These are phyloP conservation scores for Pyrenophora teres DNA, from an alignment of 2,329 filamentous ascomycete genomes.

Conservation along the genomic window DNA sequence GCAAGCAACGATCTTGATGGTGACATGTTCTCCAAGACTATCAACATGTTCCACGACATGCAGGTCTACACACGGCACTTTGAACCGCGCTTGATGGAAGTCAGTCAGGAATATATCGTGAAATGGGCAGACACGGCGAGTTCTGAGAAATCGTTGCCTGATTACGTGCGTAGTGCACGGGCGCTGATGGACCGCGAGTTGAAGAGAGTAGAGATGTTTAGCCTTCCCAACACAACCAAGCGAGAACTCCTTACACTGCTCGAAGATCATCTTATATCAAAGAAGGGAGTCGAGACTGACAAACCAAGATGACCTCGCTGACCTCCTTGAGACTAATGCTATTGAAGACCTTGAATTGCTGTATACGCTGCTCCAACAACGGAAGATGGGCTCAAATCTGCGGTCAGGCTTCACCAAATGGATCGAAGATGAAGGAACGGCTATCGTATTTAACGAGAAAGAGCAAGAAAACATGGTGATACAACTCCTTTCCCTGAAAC, in stretches of 20 bases:
- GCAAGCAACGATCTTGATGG: conserved; percentile 62
- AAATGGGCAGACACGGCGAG: conserved; percentile 72
- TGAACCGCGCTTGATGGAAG: conserved; percentile 72
- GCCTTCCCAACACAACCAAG: conserved; percentile 82
- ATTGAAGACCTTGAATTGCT: conserved; percentile 73
- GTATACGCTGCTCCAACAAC: conserved; percentile 76
- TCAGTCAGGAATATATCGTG: conserved; percentile 70
- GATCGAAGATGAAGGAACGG: conserved; percentile 73
- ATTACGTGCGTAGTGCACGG: conserved; percentile 74
- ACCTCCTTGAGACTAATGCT: conserved; percentile 73
- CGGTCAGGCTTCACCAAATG: conserved; percentile 77
- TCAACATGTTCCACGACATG: conserved; percentile 85
- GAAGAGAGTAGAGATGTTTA: conserved; percentile 76
- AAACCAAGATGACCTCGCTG: conserved; percentile 68
- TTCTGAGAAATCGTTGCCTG: conserved; percentile 65
- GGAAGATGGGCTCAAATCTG: conserved; percentile 71
- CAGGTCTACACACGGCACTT: conserved; percentile 79
- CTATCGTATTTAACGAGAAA: conserved; percentile 79
- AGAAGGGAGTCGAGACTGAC: conserved; percentile 63
- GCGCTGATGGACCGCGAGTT: conserved; percentile 73
- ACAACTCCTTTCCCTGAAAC: conserved; percentile 79
- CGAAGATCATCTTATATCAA: conserved; percentile 72
- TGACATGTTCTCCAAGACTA: conserved; percentile 68
- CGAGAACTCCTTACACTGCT: conserved; percentile 74
- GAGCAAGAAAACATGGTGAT: conserved; percentile 85